Percentiles rank a stretch among this genome's conserved stretches.
Conservation (phyloP, 2,329 filamentous ascomycete genomes). For the Dactylellina cionopaga region DNA sequence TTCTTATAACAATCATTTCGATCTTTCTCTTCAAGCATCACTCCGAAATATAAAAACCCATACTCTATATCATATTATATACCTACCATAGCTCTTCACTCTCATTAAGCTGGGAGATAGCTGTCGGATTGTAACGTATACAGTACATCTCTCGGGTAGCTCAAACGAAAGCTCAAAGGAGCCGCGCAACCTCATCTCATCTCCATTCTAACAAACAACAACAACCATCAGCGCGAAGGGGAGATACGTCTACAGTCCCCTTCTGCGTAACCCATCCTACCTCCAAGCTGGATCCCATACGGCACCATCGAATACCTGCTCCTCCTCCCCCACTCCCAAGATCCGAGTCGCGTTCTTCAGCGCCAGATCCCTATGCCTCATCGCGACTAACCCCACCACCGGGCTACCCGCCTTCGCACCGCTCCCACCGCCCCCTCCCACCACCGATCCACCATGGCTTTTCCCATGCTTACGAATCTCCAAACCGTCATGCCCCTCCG, state of each 20-base stretch:
- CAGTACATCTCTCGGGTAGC: too few relatives aligned
- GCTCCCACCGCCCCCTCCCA: slow-evolving; percentile 48
- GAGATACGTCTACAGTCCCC: slow-evolving; percentile 12
- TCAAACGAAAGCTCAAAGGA: not conserved
- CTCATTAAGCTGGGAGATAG: too few relatives aligned
- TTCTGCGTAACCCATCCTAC: slow-evolving; percentile 1
- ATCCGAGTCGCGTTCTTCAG: slow-evolving; percentile 39
- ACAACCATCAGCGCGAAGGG: slow-evolving; percentile 15
- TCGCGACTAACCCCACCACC: slow-evolving; percentile 47
- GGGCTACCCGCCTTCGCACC: slow-evolving; percentile 41
- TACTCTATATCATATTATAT: too few relatives aligned
- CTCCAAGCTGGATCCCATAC: slow-evolving; percentile 52
- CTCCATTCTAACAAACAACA: slow-evolving; percentile 20
- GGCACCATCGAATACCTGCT: slow-evolving; percentile 50
- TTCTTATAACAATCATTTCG: slow-evolving; percentile 17
- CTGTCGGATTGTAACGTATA: too few relatives aligned
- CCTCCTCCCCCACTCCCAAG: slow-evolving; percentile 43
- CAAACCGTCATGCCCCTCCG: slow-evolving; percentile 47
- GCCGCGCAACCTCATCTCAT: slow-evolving; percentile 4
- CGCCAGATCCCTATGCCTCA: slow-evolving; percentile 46
- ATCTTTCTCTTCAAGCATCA: not conserved
- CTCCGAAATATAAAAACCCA: too few relatives aligned
- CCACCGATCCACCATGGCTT: slow-evolving; percentile 50
- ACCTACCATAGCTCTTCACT: too few relatives aligned
- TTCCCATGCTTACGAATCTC: slow-evolving; percentile 39